phyloP scores from a whole-genome alignment of 2,329 filamentous ascomycete genomes.

The Cladophialophora carrionii region DNA sequence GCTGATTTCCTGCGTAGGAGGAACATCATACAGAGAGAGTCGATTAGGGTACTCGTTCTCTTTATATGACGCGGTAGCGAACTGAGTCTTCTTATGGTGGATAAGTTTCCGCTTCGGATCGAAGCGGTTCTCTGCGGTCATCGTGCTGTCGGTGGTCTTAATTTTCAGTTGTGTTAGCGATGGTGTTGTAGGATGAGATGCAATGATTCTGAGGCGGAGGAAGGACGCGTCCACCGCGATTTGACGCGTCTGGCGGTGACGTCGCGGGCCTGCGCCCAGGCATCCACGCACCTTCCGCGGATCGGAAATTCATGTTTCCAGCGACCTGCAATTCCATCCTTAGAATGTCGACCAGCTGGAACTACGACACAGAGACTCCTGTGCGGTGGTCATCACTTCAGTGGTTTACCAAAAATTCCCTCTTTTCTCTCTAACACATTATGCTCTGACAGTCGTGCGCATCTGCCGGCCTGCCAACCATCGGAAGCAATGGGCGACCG shows the following conservation, averaged over 20 bases:
- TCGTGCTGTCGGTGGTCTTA: conserved; percentile 43
- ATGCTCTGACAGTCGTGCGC: background rate
- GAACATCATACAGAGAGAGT: conserved; percentile 86
- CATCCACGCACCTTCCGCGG: no score
- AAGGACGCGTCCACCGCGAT: conserved; percentile 3
- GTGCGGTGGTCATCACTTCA: background rate
- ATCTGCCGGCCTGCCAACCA: background rate
- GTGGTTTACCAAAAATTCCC: background rate
- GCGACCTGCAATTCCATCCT: background rate
- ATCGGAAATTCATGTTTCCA: background rate
- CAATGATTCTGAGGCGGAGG: background rate
- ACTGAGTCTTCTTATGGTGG: conserved; percentile 84
- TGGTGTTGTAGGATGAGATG: conserved; percentile 4
- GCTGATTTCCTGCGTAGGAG: conserved; percentile 90
- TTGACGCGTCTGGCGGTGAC: background rate
- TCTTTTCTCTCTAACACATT: background rate
- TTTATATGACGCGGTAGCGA: conserved; percentile 75
- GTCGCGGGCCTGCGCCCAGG: background rate
- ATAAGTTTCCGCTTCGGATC: conserved; percentile 74
- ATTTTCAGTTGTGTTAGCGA: background rate
- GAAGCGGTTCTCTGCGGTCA: conserved; percentile 51
- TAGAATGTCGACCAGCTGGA: background rate
- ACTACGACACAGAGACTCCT: background rate
- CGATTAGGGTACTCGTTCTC: conserved; percentile 79
- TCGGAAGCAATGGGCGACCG: background rate